A percentile compares a stretch with the other conserved stretches of the same genome.
These are phyloP conservation scores for Chloranthus sessilifolius DNA, from an alignment of 164 flowering plant species.

Conservation along the genomic window DNA sequence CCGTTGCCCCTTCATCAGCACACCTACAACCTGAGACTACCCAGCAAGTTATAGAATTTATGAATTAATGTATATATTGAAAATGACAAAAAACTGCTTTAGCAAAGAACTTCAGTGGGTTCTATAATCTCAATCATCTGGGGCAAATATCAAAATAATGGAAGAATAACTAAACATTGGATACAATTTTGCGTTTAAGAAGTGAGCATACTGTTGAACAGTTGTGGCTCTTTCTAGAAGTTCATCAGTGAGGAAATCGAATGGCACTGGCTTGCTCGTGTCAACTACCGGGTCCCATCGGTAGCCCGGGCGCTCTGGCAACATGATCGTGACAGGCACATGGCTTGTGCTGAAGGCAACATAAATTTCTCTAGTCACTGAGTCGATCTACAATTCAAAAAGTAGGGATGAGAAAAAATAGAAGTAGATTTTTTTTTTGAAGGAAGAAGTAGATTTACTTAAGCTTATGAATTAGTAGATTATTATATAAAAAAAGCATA, in stretches of 20 bases:
- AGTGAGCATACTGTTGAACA: constrained; percentile 62
- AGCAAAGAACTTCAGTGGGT: too few relatives aligned
- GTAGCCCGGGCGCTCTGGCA: constrained; percentile 82
- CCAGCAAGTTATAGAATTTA: too few relatives aligned
- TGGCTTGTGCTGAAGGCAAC: constrained; percentile 83
- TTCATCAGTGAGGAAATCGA: constrained; percentile 62
- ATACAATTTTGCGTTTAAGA: constrained; percentile 63
- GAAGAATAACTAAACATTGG: constrained; percentile 96
- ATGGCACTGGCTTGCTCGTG: constrained; percentile 82
- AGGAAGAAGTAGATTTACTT: too few relatives aligned
- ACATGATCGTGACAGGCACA: constrained; percentile 44
- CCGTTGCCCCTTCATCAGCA: too few relatives aligned
- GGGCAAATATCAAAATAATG: constrained; percentile 50
- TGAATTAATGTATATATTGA: too few relatives aligned
- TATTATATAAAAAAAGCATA: too few relatives aligned
- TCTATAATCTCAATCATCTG: constrained; percentile 28
- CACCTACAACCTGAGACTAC: too few relatives aligned
- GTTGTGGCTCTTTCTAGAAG: constrained; percentile 47
- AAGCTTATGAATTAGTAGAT: too few relatives aligned
- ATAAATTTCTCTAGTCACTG: constrained; percentile 63
- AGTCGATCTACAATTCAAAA: constrained; percentile 72
- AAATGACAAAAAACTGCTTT: too few relatives aligned
- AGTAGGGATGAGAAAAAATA: too few relatives aligned
- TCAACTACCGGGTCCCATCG: constrained; percentile 91
- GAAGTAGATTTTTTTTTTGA: too few relatives aligned